Percentiles rank a stretch among this genome's conserved stretches.
Conservation (phyloP, 805 yeast genomes). For the Cyberlindnera samutprakarnensis region DNA sequence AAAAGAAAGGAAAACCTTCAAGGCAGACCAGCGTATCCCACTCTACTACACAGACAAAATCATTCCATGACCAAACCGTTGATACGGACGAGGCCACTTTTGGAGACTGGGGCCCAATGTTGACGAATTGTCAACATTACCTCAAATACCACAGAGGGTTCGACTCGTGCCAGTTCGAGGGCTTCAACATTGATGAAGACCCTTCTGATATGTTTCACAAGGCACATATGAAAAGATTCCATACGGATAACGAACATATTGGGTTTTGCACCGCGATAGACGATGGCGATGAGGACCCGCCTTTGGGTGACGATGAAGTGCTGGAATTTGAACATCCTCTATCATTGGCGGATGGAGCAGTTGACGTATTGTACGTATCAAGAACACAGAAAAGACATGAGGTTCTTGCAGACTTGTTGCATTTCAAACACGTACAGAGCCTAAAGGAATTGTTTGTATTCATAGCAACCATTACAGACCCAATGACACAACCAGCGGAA, state of each 20-base stretch:
- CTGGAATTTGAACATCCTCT: constrained; percentile 19
- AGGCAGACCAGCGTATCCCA: too few species aligned
- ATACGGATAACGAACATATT: constrained; percentile 7
- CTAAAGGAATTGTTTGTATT: constrained; percentile 14
- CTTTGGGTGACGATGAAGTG: constrained; percentile 8
- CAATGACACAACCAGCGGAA: constrained; percentile 64
- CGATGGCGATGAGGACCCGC: neutral
- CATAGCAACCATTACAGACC: constrained; percentile 42
- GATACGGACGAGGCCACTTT: too few species aligned
- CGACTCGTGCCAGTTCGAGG: constrained; percentile 1
- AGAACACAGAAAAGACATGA: constrained; percentile 25
- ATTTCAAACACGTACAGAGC: constrained; percentile 13
- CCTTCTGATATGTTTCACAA: constrained; percentile 2
- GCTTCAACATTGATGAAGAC: constrained; percentile 1
- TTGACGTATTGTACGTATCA: constrained; percentile 17
- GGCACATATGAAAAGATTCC: constrained; percentile 5
- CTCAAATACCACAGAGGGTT: constrained; percentile 5
- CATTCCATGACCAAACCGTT: too few species aligned
- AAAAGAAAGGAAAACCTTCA: too few species aligned
- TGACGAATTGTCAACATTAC: constrained; percentile 10
- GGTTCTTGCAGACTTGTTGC: constrained; percentile 22
- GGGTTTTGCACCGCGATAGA: constrained; percentile 6
- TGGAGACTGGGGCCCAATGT: constrained; percentile 9
- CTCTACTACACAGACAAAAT: too few species aligned
- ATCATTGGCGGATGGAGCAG: constrained; percentile 23